Conservation (phyloP, 495 filamentous ascomycete species). For the Amniculicola lignicola region DNA sequence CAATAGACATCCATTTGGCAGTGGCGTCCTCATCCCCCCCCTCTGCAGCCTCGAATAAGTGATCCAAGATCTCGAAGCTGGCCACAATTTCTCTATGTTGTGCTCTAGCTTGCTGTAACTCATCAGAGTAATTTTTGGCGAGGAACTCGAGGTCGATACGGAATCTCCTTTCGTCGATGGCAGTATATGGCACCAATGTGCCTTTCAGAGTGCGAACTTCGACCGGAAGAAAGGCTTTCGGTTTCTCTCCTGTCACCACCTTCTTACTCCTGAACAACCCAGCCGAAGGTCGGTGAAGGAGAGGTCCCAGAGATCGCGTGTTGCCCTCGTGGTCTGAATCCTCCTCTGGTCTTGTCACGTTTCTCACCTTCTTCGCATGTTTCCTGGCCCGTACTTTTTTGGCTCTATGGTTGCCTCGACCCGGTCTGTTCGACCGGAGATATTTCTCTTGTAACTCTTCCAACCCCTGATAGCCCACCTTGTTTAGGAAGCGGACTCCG, state of each 20-base stretch:
- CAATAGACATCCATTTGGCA: constrained; percentile 69
- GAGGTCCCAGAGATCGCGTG: not conserved
- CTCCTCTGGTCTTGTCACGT: not conserved
- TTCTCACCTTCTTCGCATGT: constrained; percentile 4
- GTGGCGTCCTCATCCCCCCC: constrained; percentile 44
- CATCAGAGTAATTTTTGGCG: constrained; percentile 11
- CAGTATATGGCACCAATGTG: constrained; percentile 8
- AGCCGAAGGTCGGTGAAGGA: not conserved
- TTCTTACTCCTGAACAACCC: constrained; percentile 13
- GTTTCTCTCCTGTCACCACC: not conserved
- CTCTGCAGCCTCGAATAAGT: constrained; percentile 7
- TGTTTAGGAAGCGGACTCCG: constrained; percentile 2
- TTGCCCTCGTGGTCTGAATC: not conserved
- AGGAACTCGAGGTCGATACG: constrained; percentile 6
- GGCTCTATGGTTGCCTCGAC: not conserved
- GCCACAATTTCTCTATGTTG: constrained; percentile 41
- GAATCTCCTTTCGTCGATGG: constrained; percentile 1
- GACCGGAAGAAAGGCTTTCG: constrained; percentile 7
- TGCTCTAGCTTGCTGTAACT: constrained; percentile 6
- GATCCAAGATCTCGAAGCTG: constrained; percentile 52
- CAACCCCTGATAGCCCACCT: constrained; percentile 2
- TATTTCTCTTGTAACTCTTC: constrained; percentile 2
- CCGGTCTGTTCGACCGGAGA: not conserved
- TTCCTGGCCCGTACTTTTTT: constrained; percentile 1
- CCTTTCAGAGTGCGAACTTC: constrained; percentile 2